These are phyloP conservation scores for Didymella keratinophila DNA, from an alignment of 2,329 filamentous ascomycete genomes.

Conservation along the genomic window DNA sequence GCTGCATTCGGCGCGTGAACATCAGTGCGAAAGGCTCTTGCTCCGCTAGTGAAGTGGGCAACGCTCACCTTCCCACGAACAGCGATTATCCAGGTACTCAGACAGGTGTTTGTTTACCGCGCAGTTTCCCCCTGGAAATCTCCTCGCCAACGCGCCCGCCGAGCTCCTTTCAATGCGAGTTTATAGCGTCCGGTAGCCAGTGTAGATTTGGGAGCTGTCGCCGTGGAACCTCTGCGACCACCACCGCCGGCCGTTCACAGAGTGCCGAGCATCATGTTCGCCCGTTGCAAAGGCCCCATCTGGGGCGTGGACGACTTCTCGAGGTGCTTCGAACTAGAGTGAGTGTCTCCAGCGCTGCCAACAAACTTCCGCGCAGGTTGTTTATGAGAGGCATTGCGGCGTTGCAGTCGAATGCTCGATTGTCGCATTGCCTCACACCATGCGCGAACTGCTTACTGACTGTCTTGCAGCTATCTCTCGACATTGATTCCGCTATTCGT, in stretches of 20 bases:
- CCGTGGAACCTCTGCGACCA: constrained; percentile 21
- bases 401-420: background rate
- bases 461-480: constrained; percentile 72
- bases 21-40: constrained; percentile 22
- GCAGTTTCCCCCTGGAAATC: constrained; percentile 4
- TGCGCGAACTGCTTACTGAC: constrained; percentile 21
- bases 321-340: constrained; percentile 71
- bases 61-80: constrained; percentile 16
- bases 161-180: constrained; percentile 25
- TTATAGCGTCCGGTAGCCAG: constrained; percentile 27
- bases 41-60: constrained; percentile 16
- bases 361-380: background rate
- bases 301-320: constrained; percentile 71
- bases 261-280: constrained; percentile 57
- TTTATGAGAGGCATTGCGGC: background rate
- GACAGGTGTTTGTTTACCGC: constrained; percentile 21
- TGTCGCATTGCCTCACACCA: constrained; percentile 8
- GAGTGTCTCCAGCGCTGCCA: constrained; percentile 49
- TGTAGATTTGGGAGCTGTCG: constrained; percentile 29
- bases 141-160: constrained; percentile 12
- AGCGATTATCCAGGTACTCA: constrained; percentile 19
- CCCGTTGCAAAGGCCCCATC: constrained; percentile 63
- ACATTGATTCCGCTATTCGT: constrained; percentile 79
- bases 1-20: constrained; percentile 20
- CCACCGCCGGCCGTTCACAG: constrained; percentile 21